Percentiles rank a stretch among this genome's conserved stretches.
phyloP scores from a whole-genome alignment of 1,139 yeast genomes.

The Suhomyces wounanorum region DNA sequence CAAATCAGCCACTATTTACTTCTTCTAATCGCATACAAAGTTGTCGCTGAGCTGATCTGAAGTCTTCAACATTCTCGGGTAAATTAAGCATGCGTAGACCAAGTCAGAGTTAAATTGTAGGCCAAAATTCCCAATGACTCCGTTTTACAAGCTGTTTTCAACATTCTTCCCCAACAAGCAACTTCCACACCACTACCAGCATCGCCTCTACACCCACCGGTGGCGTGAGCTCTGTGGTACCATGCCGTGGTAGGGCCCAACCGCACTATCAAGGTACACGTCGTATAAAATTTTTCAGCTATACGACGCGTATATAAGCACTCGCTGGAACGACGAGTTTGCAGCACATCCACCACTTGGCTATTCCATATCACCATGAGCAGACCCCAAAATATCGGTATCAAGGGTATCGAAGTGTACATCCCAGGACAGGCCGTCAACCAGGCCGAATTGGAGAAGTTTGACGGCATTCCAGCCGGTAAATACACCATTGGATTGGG shows the following conservation, averaged over 20 bases:
- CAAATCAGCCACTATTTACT: not conserved
- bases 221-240: not conserved
- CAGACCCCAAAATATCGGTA: constrained; percentile 81
- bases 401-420: constrained; percentile 92
- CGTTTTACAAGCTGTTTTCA: no score
- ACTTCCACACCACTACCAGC: no score
- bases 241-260: not conserved
- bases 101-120: no score
- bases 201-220: not conserved
- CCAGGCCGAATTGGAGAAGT: constrained; percentile 84
- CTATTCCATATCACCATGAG: constrained; percentile 12
- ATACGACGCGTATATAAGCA: constrained; percentile 9
- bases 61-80: not conserved
- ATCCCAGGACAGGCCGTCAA: constrained; percentile 82
- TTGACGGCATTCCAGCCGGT: constrained; percentile 86
- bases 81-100: no score
- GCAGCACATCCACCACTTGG: constrained; percentile 1
- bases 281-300: constrained; percentile 12
- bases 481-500: constrained; percentile 98
- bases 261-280: not conserved
- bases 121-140: no score
- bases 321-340: not conserved
- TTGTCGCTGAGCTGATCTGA: not conserved
- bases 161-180: no score
- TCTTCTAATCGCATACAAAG: not conserved